Conservation (phyloP, 1,139 yeast species). For the Lodderomyces metapsilosis region DNA sequence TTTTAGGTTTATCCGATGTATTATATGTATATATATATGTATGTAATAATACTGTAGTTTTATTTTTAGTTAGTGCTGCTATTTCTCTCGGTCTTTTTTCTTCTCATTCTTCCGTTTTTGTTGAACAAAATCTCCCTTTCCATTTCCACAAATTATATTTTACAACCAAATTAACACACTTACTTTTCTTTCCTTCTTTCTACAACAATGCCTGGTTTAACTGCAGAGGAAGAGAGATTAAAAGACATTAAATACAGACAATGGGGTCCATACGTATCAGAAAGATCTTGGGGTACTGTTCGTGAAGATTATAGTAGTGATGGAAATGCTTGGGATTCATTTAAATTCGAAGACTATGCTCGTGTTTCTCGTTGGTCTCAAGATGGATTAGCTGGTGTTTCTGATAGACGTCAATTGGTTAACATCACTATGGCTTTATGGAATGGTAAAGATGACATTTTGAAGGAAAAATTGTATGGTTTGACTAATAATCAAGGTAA, state of each 20-base stretch:
- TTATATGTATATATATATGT: no score
- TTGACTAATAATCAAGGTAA: conserved; percentile 92
- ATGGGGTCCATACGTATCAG: conserved; percentile 93
- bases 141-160: neutral
- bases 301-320: conserved; percentile 85
- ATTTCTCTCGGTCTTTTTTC: no score
- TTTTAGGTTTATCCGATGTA: no score
- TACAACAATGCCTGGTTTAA: conserved; percentile 19
- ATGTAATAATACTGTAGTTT: no score
- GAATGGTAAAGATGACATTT: conserved; percentile 85
- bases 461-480: conserved; percentile 88
- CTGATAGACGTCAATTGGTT: conserved; percentile 79
- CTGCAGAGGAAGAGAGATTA: conserved; percentile 71
- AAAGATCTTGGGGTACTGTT: conserved; percentile 93
- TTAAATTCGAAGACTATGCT: conserved; percentile 86
- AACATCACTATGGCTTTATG: conserved; percentile 83
- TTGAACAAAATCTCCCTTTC: no score
- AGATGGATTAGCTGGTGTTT: conserved; percentile 91
- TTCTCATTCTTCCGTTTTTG: no score
- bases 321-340: conserved; percentile 93
- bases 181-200: no score
- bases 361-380: conserved; percentile 96
- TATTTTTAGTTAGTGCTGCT: no score
- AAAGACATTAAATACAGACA: conserved; percentile 70
- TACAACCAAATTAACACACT: no score